Percentiles rank a stretch among this genome's conserved stretches.
Conservation (phyloP, 2,329 filamentous ascomycete genomes). For the Monosporascus sp. region DNA sequence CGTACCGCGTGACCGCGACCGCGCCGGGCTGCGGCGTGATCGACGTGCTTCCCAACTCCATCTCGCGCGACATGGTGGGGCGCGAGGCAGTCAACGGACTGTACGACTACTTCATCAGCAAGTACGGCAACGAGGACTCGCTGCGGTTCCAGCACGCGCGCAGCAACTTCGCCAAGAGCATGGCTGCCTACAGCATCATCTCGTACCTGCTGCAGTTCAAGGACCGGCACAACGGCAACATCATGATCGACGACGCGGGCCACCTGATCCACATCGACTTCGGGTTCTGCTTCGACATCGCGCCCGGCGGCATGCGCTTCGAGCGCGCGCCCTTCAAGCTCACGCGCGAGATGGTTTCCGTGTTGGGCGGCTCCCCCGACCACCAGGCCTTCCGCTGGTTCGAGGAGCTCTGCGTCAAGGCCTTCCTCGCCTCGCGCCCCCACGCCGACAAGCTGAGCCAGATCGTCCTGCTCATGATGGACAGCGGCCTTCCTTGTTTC, state of each 20-base stretch:
- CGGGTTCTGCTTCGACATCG: constrained; percentile 99
- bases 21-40: constrained; percentile 97
- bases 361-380: constrained; percentile 85
- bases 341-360: constrained; percentile 95
- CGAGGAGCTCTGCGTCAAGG: constrained; percentile 92
- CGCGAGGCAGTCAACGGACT: constrained; percentile 96
- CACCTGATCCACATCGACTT: constrained; percentile 99
- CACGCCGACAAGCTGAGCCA: constrained; percentile 86
- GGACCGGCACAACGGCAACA: constrained; percentile 97
- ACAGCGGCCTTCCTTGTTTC: constrained; percentile 93
- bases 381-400: constrained; percentile 93
- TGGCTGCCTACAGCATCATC: constrained; percentile 97
- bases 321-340: constrained; percentile 98
- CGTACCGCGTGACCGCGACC: constrained; percentile 94
- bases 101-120: constrained; percentile 96
- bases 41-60: constrained; percentile 94
- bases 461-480: constrained; percentile 91
- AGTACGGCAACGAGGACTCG: constrained; percentile 95
- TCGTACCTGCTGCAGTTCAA: constrained; percentile 98
- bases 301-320: constrained; percentile 93
- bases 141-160: constrained; percentile 91
- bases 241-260: constrained; percentile 97
- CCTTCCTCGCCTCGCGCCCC: constrained; percentile 81
- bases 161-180: constrained; percentile 97
- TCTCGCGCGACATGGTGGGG: constrained; percentile 97